These are phyloP conservation scores for Diddensiella santjacobensis DNA, from an alignment of 805 yeast species.

Conservation along the genomic window DNA sequence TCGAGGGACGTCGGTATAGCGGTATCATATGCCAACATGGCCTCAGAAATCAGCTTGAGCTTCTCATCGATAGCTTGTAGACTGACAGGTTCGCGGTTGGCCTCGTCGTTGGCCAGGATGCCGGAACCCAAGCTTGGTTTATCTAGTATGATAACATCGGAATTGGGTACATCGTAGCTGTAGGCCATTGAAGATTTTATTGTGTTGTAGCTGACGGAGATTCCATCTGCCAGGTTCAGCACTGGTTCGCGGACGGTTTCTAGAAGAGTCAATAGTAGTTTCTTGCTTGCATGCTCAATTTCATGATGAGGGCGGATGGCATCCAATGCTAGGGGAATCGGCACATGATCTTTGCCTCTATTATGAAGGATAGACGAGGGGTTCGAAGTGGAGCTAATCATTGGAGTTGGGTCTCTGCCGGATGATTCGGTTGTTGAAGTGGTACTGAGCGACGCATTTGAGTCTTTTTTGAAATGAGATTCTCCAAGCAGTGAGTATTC, in stretches of 20 bases:
- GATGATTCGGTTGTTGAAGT: neutral
- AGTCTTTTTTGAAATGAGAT: slow-evolving; percentile 4
- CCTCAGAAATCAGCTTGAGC: slow-evolving; percentile 32
- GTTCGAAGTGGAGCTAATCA: slow-evolving; percentile 4
- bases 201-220: slow-evolving; percentile 35
- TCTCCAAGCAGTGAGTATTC: slow-evolving; percentile 38
- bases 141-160: neutral
- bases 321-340: neutral
- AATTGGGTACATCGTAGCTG: slow-evolving; percentile 39
- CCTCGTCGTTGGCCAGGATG: neutral
- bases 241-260: slow-evolving; percentile 34
- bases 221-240: slow-evolving; percentile 32
- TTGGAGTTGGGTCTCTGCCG: neutral
- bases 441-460: slow-evolving; percentile 1
- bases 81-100: neutral
- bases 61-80: slow-evolving; percentile 13
- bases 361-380: neutral
- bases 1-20: slow-evolving; percentile 36
- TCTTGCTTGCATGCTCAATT: slow-evolving; percentile 37
- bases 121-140: neutral
- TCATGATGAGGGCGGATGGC: slow-evolving; percentile 22
- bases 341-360: neutral
- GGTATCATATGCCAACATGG: slow-evolving; percentile 36
- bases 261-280: slow-evolving; percentile 33
- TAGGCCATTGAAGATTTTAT: slow-evolving; percentile 37